Conservation (phyloP, 805 yeast genomes). For the Tetrapisispora phaffii region DNA sequence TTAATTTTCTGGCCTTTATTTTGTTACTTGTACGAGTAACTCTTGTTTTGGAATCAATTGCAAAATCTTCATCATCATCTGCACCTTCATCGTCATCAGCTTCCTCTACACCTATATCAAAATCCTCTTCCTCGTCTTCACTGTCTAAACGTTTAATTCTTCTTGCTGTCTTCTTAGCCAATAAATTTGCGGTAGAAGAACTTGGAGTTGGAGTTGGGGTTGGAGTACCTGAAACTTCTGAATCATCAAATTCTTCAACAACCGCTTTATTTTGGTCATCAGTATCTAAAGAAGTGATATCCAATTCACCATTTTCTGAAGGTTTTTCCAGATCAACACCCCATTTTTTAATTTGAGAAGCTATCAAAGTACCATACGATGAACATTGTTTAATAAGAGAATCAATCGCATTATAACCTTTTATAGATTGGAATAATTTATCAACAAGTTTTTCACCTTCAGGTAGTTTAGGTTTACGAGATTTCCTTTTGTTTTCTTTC, state of each 20-base stretch:
- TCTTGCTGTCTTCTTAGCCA: conserved; percentile 1
- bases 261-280: conserved; percentile 25
- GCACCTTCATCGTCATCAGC: conserved; percentile 17
- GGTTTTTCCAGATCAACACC: conserved; percentile 67
- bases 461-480: conserved; percentile 37
- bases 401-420: conserved; percentile 91
- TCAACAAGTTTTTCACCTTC: conserved; percentile 70
- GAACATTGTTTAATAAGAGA: conserved; percentile 81
- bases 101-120: conserved; percentile 22
- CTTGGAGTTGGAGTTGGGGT: conserved; percentile 2
- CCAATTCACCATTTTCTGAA: conserved; percentile 32
- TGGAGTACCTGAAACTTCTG: conserved; percentile 16
- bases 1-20: conserved; percentile 10
- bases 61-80: conserved; percentile 11
- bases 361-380: conserved; percentile 59
- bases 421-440: conserved; percentile 55
- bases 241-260: conserved; percentile 26
- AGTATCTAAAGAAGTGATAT: conserved; percentile 24
- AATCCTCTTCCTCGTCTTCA: conserved; percentile 21
- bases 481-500: conserved; percentile 16
- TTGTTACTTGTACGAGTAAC: conserved; percentile 10
- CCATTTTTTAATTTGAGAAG: conserved; percentile 72
- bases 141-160: background rate
- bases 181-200: background rate
- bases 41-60: conserved; percentile 17